These are phyloP conservation scores for Ogataea methylovora DNA, from an alignment of 805 yeast species.

Conservation along the genomic window DNA sequence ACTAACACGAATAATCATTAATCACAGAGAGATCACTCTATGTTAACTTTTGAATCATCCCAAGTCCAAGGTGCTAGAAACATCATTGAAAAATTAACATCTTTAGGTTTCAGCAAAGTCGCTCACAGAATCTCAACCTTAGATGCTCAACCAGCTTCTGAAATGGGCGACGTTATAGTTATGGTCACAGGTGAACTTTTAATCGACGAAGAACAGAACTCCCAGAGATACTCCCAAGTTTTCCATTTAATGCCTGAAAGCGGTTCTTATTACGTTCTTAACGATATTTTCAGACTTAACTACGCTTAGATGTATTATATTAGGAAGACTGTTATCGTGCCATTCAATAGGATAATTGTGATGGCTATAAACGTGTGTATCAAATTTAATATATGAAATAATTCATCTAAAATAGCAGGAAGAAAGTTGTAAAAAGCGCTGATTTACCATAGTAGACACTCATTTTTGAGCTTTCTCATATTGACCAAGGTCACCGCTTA, in stretches of 20 bases:
- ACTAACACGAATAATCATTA: neutral
- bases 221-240: slow-evolving; percentile 95
- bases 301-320: slow-evolving; percentile 44
- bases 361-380: too few relatives aligned
- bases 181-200: slow-evolving; percentile 96
- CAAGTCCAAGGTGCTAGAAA: slow-evolving; percentile 92
- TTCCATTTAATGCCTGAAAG: slow-evolving; percentile 95
- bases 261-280: slow-evolving; percentile 85
- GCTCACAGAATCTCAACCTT: slow-evolving; percentile 89
- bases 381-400: too few relatives aligned
- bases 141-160: slow-evolving; percentile 97
- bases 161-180: slow-evolving; percentile 86
- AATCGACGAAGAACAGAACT: slow-evolving; percentile 88
- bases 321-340: too few relatives aligned
- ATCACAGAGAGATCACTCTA: slow-evolving; percentile 76
- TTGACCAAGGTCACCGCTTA: too few relatives aligned
- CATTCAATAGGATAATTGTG: too few relatives aligned
- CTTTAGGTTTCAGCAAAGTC: slow-evolving; percentile 88
- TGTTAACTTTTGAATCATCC: slow-evolving; percentile 93
- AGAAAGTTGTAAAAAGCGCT: too few relatives aligned
- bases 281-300: slow-evolving; percentile 94
- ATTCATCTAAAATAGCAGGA: too few relatives aligned
- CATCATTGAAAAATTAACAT: slow-evolving; percentile 85
- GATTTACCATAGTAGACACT: too few relatives aligned
- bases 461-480: too few relatives aligned